These are phyloP conservation scores for Obelidium mucronatum DNA, from an alignment of 192 early-diverging fungal genomes.

Conservation along the genomic window DNA sequence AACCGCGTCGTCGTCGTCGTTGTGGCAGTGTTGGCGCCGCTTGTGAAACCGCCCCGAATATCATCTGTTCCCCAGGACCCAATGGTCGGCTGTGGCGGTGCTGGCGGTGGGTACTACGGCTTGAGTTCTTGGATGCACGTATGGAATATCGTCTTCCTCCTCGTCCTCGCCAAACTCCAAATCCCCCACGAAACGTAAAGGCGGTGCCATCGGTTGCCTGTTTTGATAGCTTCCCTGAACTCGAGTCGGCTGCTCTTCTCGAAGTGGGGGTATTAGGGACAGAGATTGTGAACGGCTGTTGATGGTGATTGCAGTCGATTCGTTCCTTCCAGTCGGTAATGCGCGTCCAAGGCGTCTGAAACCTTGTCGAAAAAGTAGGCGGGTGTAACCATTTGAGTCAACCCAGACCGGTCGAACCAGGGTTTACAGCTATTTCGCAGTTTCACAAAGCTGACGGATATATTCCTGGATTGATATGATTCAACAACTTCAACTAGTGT, in stretches of 20 bases:
- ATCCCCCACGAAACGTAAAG: not conserved
- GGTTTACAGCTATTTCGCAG: slow-evolving; percentile 74
- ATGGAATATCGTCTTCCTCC: too few relatives aligned
- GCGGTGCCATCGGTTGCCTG: not conserved
- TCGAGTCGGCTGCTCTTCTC: too few relatives aligned
- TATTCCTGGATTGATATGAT: slow-evolving; percentile 78
- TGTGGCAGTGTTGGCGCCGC: not conserved
- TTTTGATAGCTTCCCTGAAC: too few relatives aligned
- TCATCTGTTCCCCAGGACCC: not conserved
- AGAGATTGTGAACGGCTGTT: too few relatives aligned
- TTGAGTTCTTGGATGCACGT: too few relatives aligned
- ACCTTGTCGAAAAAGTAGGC: slow-evolving; percentile 76
- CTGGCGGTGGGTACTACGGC: too few relatives aligned
- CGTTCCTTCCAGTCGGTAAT: too few relatives aligned
- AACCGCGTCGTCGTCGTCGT: not conserved
- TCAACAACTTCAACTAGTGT: slow-evolving; percentile 91
- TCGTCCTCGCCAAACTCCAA: not conserved
- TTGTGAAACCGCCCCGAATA: not conserved
- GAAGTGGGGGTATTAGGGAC: too few relatives aligned
- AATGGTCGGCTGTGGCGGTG: not conserved
- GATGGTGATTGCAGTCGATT: too few relatives aligned
- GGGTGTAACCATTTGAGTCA: slow-evolving; percentile 67
- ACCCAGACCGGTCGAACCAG: slow-evolving; percentile 76
- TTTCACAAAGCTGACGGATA: slow-evolving; percentile 93
- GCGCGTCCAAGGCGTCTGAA: too few relatives aligned